Base-by-base conservation (phyloP, 2,329 filamentous ascomycete genomes). In the Parascedosporium putredinis region DNA sequence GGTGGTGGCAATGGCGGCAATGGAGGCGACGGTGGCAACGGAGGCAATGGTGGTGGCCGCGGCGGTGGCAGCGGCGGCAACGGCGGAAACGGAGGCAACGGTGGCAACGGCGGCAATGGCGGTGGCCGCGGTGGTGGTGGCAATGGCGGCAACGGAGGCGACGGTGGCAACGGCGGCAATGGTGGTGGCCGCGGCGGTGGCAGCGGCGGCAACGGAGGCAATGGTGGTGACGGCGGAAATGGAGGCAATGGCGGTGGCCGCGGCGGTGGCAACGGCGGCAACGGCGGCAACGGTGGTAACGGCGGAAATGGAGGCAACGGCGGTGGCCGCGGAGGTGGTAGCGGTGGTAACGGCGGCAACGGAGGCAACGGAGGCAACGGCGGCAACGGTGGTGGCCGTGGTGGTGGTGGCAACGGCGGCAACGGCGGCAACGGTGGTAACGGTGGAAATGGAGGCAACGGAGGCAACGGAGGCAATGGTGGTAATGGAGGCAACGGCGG, bases 21-120 rank as follows among this genome's bases (percentile, higher is more conserved):
- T 10, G 20, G 16, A 3, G 7, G 38, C 12, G 20, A 22, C 23
- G 5, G 14, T 20, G 5, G 1, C 18, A 16, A 18, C 50, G 50
- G 40, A 40, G 1, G 54, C 51, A 20, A 42, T 50, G n/a, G 25
- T 42, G 42, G 49, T 24, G 42, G 44, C 23, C 12, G 23, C 12
- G 27, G 27, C 6, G 7, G 12, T 31, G 27, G 12, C 27, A 31
- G 12, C 27, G 27, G 27, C 12, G 27, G 27, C 27, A 6, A 31
- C 27, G 27, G 27, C 6, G 27, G 27, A 31, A 6, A 31, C 27
- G 27, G 27, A 7, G 27, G 27, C 12, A 31, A 12, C 27, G 27
- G 27, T 31, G 27, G 27, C 12, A 12, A 31, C 12, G 38, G 12
- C 16, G 38, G 20, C 8, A 22, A 12, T 42, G 38, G 38, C 16